These are phyloP conservation scores for Kipferlia bialata DNA, from an alignment of 78 protist species.

Conservation along the genomic window DNA sequence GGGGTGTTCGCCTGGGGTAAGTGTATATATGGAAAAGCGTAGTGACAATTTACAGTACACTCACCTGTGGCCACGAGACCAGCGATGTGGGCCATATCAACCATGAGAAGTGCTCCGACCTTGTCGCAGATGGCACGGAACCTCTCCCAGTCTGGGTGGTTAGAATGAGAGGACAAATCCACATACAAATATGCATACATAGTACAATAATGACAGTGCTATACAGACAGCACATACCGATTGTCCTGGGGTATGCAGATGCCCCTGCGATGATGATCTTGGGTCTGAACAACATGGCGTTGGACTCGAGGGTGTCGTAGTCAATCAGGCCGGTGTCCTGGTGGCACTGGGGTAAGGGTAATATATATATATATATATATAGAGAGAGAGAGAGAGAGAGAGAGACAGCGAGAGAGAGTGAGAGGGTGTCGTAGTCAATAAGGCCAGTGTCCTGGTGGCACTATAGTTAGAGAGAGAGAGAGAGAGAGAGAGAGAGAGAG, in stretches of 20 bases:
- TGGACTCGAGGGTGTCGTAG: slow-evolving; percentile 71
- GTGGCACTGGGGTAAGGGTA: slow-evolving; percentile 92
- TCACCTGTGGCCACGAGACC: slow-evolving; percentile 67
- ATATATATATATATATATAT: too few relatives aligned
- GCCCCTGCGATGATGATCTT: slow-evolving; percentile 79
- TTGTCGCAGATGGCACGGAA: slow-evolving; percentile 40
- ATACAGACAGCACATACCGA: too few relatives aligned
- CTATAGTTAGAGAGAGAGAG: too few relatives aligned
- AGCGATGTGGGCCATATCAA: slow-evolving; percentile 90
- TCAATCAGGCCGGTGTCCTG: slow-evolving; percentile 81
- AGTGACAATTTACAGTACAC: too few relatives aligned
- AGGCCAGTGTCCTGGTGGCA: slow-evolving; percentile 95
- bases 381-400: slow-evolving; percentile 88
- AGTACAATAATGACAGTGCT: too few relatives aligned
- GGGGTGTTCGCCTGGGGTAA: slow-evolving; percentile 63
- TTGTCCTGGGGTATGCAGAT: slow-evolving; percentile 57
- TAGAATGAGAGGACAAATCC: too few relatives aligned
- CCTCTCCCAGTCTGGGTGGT: slow-evolving; percentile 19
- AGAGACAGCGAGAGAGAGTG: slow-evolving; percentile 28
- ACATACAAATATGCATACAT: too few relatives aligned
- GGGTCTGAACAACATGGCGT: slow-evolving; percentile 81
- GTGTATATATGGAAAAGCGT: slow-evolving; percentile 98
- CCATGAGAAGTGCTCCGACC: slow-evolving; percentile 69
- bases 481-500: slow-evolving; percentile 85
- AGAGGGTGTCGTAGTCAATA: slow-evolving; percentile 95